phyloP scores from a whole-genome alignment of 805 yeast genomes.

The Naumovozyma castellii region DNA sequence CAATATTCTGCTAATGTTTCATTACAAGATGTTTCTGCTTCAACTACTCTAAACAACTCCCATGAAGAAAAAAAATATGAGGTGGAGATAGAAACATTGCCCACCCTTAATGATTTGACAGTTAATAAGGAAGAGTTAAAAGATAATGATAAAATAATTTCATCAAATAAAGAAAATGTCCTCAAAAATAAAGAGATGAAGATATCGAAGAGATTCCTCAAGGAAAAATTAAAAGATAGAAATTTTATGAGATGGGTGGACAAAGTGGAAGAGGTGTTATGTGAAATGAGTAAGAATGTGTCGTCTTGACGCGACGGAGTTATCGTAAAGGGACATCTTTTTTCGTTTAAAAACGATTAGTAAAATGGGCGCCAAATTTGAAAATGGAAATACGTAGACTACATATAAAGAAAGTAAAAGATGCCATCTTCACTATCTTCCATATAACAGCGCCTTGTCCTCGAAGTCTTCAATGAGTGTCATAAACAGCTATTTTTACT shows the following conservation, averaged over 20 bases:
- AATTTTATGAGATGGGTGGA: conserved; percentile 23
- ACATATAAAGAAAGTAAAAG: no score
- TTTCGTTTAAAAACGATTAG: no score
- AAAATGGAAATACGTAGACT: no score
- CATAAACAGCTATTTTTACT: conserved; percentile 10
- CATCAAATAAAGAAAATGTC: neutral
- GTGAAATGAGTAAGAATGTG: conserved; percentile 1
- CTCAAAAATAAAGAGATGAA: neutral
- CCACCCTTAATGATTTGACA: neutral
- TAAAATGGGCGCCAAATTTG: neutral
- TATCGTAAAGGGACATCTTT: conserved; percentile 1
- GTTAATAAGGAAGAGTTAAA: neutral
- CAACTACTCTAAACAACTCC: no score
- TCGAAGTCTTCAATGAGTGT: no score
- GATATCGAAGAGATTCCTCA: conserved; percentile 14
- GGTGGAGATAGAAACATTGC: no score
- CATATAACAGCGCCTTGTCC: no score
- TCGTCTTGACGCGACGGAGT: neutral
- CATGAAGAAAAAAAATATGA: no score
- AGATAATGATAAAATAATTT: neutral
- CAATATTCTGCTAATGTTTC: no score
- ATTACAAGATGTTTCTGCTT: no score
- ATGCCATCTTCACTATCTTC: no score
- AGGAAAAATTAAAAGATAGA: conserved; percentile 17
- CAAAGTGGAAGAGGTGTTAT: conserved; percentile 9